Evolutionary conservation across 2,329 filamentous ascomycete species (phyloP), one percentile per base, ranked within the genome.

Genomic region (Alternaria incomplexa): DNA sequence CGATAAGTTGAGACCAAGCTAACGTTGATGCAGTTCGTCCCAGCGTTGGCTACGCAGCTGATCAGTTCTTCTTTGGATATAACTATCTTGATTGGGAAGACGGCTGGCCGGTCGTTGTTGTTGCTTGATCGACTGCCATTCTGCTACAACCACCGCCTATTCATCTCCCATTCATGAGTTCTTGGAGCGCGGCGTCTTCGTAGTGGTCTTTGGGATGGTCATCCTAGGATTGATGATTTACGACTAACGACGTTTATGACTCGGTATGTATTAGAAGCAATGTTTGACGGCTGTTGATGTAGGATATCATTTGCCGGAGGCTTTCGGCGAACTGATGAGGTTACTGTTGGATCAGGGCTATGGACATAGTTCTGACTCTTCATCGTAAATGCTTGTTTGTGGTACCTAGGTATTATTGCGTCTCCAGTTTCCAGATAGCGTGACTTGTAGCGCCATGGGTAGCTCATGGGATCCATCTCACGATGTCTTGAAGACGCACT

Each of bases 81-180:
- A 78, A 78, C 28, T 77, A 72, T 36, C 58, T 78, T 4, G 68
- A 73, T n/a, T 76, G 73, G 64, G 45, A 55, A 10, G 52, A 67
- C 22, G 76, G 73, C 4, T 77, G 76, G 75, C 74, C 75, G n/a
- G 69, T 73, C 6, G 57, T 73, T 26, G 69, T 71, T 11, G 45
- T 4, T 48, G 36, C 61, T 20, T 61, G 28, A 56, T 43, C 3
- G 23, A 43, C 15, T 11, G 15, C 15, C 26, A 11, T n/a, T n/a
- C 7, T 22, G 20, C 15, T 6, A 23, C 15, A 20, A 13, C 48
- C n/a, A 8, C 11, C 28, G 20, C 13, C 28, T 26, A 3, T 4
- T n/a, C 8, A 11, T 15, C 4, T 36, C 32, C 15, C 15, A n/a
- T n/a, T 10, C 32, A 4, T 36, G 32, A 36, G 1, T 5, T n/a